Evolutionary conservation across 352 stramenopile genomes (phyloP).

Genomic region (Blastocystis sp.): DNA sequence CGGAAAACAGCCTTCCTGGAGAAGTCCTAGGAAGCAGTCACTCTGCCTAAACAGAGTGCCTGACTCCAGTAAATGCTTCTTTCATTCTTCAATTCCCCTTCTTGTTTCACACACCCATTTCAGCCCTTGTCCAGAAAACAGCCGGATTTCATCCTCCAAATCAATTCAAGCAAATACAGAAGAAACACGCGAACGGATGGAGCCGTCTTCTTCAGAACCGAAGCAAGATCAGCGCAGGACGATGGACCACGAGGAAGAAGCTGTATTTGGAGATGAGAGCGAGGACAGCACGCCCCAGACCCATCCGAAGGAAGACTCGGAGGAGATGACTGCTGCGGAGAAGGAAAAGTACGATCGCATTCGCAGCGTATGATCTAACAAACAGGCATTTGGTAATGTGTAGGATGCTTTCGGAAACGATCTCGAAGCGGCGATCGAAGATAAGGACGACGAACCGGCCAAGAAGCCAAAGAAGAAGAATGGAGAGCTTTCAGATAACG

Average conservation of each 20-base stretch:
- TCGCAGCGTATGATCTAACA: constrained; percentile 13
- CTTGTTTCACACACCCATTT: too few species aligned
- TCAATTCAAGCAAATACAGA: background rate
- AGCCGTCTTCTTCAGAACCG: background rate
- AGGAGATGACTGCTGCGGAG: constrained; percentile 9
- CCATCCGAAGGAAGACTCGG: background rate
- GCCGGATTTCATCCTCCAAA: too few species aligned
- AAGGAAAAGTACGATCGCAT: constrained; percentile 26
- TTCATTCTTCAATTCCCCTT: too few species aligned
- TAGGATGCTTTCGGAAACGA: constrained; percentile 60
- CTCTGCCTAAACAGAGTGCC: too few species aligned
- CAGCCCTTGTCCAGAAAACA: too few species aligned
- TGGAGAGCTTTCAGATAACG: constrained; percentile 41
- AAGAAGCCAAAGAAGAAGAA: constrained; percentile 29
- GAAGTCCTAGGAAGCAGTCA: too few species aligned
- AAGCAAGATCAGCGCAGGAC: background rate
- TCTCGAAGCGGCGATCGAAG: constrained; percentile 40
- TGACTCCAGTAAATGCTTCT: too few species aligned
- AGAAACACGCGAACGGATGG: background rate
- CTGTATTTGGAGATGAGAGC: constrained; percentile 22
- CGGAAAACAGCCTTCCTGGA: too few species aligned
- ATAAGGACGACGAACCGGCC: constrained; percentile 11
- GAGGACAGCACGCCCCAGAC: background rate
- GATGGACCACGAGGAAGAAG: constrained; percentile 4
- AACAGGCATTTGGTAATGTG: background rate